Base-by-base conservation (phyloP, 1,284 basidiomycete genomes). In the Abortiporus biennis region DNA sequence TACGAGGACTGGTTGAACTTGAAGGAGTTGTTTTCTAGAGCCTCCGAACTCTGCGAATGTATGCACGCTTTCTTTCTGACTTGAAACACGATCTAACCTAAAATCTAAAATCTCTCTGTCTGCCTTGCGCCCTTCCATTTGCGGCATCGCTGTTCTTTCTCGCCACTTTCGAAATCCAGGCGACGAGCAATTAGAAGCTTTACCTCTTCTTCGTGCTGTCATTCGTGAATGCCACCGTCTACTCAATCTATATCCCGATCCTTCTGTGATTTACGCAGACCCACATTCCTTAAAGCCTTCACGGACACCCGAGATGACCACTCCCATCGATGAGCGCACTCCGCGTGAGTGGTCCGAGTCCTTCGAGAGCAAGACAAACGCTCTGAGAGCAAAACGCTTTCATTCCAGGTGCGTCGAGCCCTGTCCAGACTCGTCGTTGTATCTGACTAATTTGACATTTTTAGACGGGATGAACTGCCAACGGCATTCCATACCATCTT, bases 141-240 rank as follows among this genome's bases (percentile, higher is more conserved):
- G 44, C 40, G n/a, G n/a, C n/a, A n/a, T n/a, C n/a, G n/a, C n/a
- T n/a, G 35, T 30, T 11, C 45, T 43, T 40, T 11, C n/a, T n/a
- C 22, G 20, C 38, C 36, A 29, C 27, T 29, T n/a, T 29, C 27
- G 9, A 8, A 29, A 15, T 36, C 20, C 49, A 78, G 76, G 59
- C 40, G 71, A 72, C 47, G 68, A 74, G 42, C 53, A 66, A 15
- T 47, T 56, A 24, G 71, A 76, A 43, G 70, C 76, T 1, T 61
- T 78, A 3, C 69, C 75, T 0, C 64, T 79, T 3, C 59, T 83
- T 31, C 69, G 79, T 30, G 78, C 72, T 4, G 75, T 83, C 40
- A 70, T 83, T 3, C 77, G 80, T 50, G 78, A 81, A 57, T 82
- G 77, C 54, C 74, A 78, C 55, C 70, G 75, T 25, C 76, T 80